Evolutionary conservation across 176 grass and related monocot genomes (phyloP).

Genomic region (Saccharum spontaneum): DNA sequence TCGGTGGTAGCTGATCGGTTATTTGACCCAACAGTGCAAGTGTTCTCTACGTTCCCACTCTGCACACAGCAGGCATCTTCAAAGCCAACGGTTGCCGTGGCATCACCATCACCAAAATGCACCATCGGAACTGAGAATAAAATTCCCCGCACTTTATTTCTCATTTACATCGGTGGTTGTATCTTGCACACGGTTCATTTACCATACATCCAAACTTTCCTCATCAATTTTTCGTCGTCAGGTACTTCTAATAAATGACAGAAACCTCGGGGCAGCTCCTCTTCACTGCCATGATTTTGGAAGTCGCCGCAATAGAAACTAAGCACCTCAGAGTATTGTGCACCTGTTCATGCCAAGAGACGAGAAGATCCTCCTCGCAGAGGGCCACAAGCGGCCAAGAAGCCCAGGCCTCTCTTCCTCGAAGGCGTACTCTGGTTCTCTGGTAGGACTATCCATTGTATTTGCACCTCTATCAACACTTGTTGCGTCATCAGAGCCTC

Average conservation of each 20-base stretch:
- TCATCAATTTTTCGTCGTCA: not conserved
- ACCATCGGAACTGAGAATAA: not conserved
- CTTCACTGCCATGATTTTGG: not conserved
- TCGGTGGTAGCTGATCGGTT: not conserved
- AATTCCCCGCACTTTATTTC: not conserved
- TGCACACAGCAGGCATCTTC: not conserved
- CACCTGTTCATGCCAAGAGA: constrained; percentile 81
- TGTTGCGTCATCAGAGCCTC: constrained; percentile 21
- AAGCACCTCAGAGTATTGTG: constrained; percentile 62
- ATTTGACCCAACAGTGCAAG: not conserved
- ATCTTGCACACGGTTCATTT: not conserved
- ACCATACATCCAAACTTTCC: not conserved
- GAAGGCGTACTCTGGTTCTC: constrained; percentile 39
- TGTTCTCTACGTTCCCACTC: not conserved
- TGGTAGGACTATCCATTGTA: not conserved
- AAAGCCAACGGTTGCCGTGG: not conserved
- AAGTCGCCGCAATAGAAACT: not conserved
- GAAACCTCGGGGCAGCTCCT: not conserved
- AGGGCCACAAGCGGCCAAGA: constrained; percentile 64
- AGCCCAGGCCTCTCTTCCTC: constrained; percentile 63
- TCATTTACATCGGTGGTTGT: not conserved
- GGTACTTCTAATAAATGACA: not conserved
- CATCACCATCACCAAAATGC: not conserved
- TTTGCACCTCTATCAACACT: constrained; percentile 31
- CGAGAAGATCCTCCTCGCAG: constrained; percentile 56